Evolutionary conservation across 768 basidiomycete species (phyloP).

Genomic region (Pleurotus djamor): DNA sequence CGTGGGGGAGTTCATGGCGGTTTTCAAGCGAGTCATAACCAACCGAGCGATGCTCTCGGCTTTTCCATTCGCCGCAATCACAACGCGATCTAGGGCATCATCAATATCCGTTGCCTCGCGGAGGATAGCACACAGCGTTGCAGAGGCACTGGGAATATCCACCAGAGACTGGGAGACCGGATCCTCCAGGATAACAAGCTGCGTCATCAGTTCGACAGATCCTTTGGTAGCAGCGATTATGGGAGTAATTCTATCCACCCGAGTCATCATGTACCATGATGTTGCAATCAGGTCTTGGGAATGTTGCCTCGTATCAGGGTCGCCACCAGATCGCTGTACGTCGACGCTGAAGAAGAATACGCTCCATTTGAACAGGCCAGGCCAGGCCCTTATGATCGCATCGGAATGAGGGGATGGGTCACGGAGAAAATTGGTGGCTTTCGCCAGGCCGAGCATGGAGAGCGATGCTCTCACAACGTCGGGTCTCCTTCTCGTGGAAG

Average conservation of each 20-base stretch:
- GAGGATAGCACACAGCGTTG: slow-evolving; percentile 27
- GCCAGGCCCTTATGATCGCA: slow-evolving; percentile 26
- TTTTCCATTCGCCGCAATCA: slow-evolving; percentile 22
- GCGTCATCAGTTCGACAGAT: slow-evolving; percentile 29
- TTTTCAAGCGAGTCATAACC: slow-evolving; percentile 22
- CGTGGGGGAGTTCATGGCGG: slow-evolving; percentile 14
- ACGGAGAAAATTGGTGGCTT: slow-evolving; percentile 21
- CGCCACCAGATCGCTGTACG: slow-evolving; percentile 14
- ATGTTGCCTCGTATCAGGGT: slow-evolving; percentile 13
- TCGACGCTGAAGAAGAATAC: slow-evolving; percentile 25
- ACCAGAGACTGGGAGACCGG: slow-evolving; percentile 14
- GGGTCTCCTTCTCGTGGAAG: slow-evolving; percentile 12
- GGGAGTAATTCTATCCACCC: slow-evolving; percentile 21
- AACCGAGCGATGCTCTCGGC: slow-evolving; percentile 24
- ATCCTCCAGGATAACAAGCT: slow-evolving; percentile 30
- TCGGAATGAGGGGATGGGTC: slow-evolving; percentile 16
- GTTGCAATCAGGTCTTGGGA: slow-evolving; percentile 26
- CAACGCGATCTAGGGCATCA: slow-evolving; percentile 23
- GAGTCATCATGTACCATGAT: slow-evolving; percentile 23
- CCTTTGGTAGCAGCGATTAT: slow-evolving; percentile 26
- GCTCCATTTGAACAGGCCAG: slow-evolving; percentile 33
- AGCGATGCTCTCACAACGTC: slow-evolving; percentile 24
- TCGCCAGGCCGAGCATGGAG: slow-evolving; percentile 28
- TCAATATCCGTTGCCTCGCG: slow-evolving; percentile 11
- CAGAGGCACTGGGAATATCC: slow-evolving; percentile 23